Base-by-base conservation (phyloP, 108 stramenopile species). In the Discostella pseudostelligera region DNA sequence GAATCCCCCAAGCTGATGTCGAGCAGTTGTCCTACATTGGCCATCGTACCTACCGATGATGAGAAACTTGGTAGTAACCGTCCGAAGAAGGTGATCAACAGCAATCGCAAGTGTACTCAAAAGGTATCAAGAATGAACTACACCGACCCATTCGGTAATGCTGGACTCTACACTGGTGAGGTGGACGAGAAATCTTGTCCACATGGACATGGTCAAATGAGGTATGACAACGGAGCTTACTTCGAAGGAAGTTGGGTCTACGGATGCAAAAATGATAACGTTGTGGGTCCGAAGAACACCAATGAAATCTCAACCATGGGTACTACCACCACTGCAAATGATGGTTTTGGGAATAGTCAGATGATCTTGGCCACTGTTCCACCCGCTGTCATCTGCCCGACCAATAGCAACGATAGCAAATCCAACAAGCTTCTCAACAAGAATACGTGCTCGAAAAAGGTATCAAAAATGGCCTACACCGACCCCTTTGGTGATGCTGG, bases 121-220 rank as follows among this genome's bases (percentile, higher is more conserved):
- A 32, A 32, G 32, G 68, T 69, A 59, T 20, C 36, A 14, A 59
- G 40, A 46, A 50, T 69, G 59, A 19, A 35, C 0, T 69, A 69
- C 58, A 60, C 48, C 9, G 81, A 81, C 46, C 85, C 85, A 7
- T 81, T 80, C 40, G 85, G 85, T 22, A 83, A 83, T 59, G 21
- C 58, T 35, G 85, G 85, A 35, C 25, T 49, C 14, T 86, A 80
- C 53, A 68, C 82, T 0, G 85, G 85, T 11, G 65, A 82, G 60
- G 54, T 86, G n/a, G 59, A 70, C 25, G 43, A 68, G 4, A 66
- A 77, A 4, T 44, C 62, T 0, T 56, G 50, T 42, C 85, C 85
- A 1, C 70, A 86, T 63, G 85, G 85, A 26, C 54, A 70, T 2
- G 85, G 85, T 10, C 65, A 68, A 16, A 86, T 86, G 85, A 64